Percentiles rank a stretch among this genome's conserved stretches.
Conservation (phyloP, 345 rosid genomes). For the Microcos paniculata region DNA sequence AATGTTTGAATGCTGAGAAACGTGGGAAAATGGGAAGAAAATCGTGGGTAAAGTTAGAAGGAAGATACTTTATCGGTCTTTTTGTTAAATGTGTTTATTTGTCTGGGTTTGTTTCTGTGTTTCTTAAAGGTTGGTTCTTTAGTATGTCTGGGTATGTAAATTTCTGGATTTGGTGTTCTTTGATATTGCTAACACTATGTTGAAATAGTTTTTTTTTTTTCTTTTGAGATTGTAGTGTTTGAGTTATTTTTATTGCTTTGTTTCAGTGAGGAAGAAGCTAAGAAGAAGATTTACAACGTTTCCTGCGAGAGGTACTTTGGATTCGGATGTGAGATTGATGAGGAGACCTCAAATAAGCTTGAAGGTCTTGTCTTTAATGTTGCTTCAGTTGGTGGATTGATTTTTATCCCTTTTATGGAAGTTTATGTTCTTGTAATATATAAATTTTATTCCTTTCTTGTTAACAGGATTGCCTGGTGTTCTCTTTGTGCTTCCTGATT, state of each 20-base stretch:
- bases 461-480: slow-evolving; percentile 80
- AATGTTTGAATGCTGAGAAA: not conserved
- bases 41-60: not conserved
- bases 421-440: not conserved
- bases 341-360: slow-evolving; percentile 90
- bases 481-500: slow-evolving; percentile 89
- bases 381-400: not conserved
- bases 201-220: not conserved
- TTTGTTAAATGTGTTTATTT: not conserved
- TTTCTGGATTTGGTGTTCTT: not conserved
- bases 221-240: not conserved
- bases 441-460: not conserved
- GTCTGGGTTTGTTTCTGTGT: not conserved
- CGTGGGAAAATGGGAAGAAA: not conserved
- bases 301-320: slow-evolving; percentile 97
- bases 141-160: not conserved
- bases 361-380: slow-evolving; percentile 50
- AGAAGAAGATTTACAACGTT: slow-evolving; percentile 84
- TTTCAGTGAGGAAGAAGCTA: slow-evolving; percentile 87
- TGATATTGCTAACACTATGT: not conserved
- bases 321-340: slow-evolving; percentile 93
- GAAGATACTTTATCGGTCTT: slow-evolving; percentile 4
- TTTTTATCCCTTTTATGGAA: not conserved
- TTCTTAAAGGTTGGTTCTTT: not conserved
- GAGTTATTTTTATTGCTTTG: not conserved